Evolutionary conservation across 1,139 yeast species (phyloP).

Genomic region (Hyphopichia pseudoburtonii): DNA sequence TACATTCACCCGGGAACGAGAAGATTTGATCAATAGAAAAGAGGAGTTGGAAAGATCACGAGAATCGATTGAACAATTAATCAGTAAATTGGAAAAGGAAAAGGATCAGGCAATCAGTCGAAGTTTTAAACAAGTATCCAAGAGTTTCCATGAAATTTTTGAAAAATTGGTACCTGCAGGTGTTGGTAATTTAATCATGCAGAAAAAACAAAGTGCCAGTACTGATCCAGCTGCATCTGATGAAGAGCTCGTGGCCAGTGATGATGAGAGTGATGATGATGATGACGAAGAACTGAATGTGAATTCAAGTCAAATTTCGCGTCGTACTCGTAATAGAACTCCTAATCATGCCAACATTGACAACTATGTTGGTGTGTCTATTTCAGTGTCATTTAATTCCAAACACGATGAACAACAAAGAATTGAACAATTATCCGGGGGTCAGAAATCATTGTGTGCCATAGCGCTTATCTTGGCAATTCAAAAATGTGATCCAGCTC

Average conservation of each 20-base stretch:
- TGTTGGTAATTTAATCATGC: slow-evolving; percentile 71
- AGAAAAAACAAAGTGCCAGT: slow-evolving; percentile 31
- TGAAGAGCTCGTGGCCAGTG: slow-evolving; percentile 2
- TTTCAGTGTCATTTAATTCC: slow-evolving; percentile 88
- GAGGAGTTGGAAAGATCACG: slow-evolving; percentile 71
- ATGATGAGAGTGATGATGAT: slow-evolving; percentile 13
- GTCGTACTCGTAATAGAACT: slow-evolving; percentile 19
- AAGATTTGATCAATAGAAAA: slow-evolving; percentile 63
- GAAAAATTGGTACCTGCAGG: slow-evolving; percentile 84
- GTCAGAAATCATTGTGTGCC: slow-evolving; percentile 94
- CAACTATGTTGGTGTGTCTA: slow-evolving; percentile 77
- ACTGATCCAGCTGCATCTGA: slow-evolving; percentile 5
- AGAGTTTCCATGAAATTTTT: slow-evolving; percentile 72
- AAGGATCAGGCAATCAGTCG: slow-evolving; percentile 81
- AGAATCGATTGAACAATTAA: slow-evolving; percentile 69
- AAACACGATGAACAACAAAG: slow-evolving; percentile 83
- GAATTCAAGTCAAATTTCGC: neutral
- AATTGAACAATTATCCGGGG: slow-evolving; percentile 92
- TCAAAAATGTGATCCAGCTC: slow-evolving; percentile 95
- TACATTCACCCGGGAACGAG: slow-evolving; percentile 72
- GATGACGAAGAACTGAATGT: slow-evolving; percentile 16
- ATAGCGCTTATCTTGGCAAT: slow-evolving; percentile 90
- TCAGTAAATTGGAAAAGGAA: slow-evolving; percentile 69
- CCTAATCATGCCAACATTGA: slow-evolving; percentile 39
- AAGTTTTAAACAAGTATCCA: slow-evolving; percentile 76